Evolutionary conservation across 257 asterid genomes (phyloP).

Genomic region (Schizonepeta tenuifolia): DNA sequence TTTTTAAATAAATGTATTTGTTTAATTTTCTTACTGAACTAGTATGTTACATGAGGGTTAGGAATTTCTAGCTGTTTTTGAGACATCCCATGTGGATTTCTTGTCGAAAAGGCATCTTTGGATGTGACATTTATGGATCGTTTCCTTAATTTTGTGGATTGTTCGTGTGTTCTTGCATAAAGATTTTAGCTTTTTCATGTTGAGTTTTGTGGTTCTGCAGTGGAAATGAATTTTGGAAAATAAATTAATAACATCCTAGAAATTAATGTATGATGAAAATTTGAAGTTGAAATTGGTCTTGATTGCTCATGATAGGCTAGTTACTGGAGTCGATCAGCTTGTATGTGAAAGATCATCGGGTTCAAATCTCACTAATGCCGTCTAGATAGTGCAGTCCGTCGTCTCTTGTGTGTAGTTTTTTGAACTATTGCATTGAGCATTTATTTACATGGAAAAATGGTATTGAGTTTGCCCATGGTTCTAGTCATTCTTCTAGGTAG

Average conservation of each 20-base stretch:
- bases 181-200: not conserved
- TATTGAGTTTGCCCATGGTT: not conserved
- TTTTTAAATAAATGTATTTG: not conserved
- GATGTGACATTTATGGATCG: not conserved
- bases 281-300: not conserved
- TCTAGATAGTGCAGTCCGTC: not conserved
- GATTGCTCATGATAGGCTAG: not conserved
- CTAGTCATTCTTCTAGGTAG: not conserved
- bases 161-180: not conserved
- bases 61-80: not conserved
- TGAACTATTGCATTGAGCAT: not conserved
- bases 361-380: not conserved
- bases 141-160: not conserved
- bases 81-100: not conserved
- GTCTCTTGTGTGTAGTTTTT: not conserved
- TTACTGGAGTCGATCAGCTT: not conserved
- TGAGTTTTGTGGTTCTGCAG: not conserved
- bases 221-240: not conserved
- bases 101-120: not conserved
- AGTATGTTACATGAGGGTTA: not conserved
- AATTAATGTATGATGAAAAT: not conserved
- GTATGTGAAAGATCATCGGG: not conserved
- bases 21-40: not conserved
- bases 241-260: too few species aligned
- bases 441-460: not conserved